These are phyloP conservation scores for Bipolaris oryzae DNA, from an alignment of 2,329 filamentous ascomycete species.

Conservation along the genomic window DNA sequence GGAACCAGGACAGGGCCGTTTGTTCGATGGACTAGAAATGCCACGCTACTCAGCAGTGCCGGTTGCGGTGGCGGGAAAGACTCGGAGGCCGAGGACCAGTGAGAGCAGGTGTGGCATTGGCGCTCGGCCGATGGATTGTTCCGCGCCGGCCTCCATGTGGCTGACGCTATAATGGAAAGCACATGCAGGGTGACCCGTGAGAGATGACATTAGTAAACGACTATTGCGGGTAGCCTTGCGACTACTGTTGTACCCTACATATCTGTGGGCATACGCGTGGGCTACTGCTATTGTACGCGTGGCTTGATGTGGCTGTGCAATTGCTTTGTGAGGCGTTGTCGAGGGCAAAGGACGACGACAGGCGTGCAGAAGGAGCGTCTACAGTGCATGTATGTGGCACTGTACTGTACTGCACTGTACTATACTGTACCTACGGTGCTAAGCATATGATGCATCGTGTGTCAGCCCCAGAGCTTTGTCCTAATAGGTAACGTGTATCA, in stretches of 20 bases:
- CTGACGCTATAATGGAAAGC: slow-evolving; percentile 1
- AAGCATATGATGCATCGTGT: background rate
- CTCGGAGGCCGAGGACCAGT: background rate
- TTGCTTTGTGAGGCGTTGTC: background rate
- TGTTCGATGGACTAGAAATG: background rate
- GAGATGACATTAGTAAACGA: background rate
- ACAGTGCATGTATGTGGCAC: background rate
- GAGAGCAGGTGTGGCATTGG: background rate
- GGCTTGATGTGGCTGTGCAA: background rate
- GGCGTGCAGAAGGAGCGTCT: background rate
- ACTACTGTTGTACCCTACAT: background rate
- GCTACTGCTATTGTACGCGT: background rate
- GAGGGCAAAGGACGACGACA: background rate
- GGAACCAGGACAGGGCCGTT: background rate
- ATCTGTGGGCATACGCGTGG: background rate
- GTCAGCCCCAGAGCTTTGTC: background rate
- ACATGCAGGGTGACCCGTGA: slow-evolving; percentile 12
- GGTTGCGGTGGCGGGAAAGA: slow-evolving; percentile 5
- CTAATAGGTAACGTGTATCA: no score
- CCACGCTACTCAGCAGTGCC: slow-evolving; percentile 7
- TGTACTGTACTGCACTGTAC: no score
- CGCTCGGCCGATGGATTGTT: background rate
- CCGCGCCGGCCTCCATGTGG: background rate
- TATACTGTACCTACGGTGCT: no score
- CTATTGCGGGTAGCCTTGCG: slow-evolving; percentile 8